Evolutionary conservation across 1,284 basidiomycete genomes (phyloP), one percentile per base, ranked within the genome.

Genomic region (Fomitopsis palustris): DNA sequence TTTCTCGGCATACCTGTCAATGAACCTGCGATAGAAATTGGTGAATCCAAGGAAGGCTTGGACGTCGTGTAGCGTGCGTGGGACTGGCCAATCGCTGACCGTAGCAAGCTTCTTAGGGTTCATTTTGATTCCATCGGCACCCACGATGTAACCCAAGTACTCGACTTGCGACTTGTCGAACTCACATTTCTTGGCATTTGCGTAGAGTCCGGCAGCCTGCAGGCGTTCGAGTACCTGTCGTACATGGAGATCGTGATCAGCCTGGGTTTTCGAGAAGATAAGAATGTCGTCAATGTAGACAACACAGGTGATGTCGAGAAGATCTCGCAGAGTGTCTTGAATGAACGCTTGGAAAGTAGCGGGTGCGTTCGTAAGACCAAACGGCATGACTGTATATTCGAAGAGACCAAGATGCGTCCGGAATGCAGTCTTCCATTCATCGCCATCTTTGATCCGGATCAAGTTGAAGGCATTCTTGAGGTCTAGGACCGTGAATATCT

Each of bases 21-120:
- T 74, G 57, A 81, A 82, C 0, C 67, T 47, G 0, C 73, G 39
- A 53, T 81, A 81, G 62, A 75, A 80, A 60, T 75, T 76, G 5
- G 68, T 61, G 35, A 81, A 73, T 3, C 77, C 77, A 0, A 80
- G 56, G 63, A 81, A 80, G 0, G 38, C 51, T 41, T 69, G 62
- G 7, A 75, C 56, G 12, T 72, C 62, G 8, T 65, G 66, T 3
- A 74, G 45, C 0, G 54, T 68, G 0, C 43, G 61, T 0, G 75
- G 77, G 0, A 27, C 23, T 0, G 73, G 74, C 80, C 79, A 82
- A 0, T 57, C 21, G 0, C 29, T 9, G 8, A 81, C 65, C 0
- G 68, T 67, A 0, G 68, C 8, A 0, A 80, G 57, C 58, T 81
- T 81, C 0, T 54, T 54, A 0, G 65, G 63, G 41, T 77, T 72